These are phyloP conservation scores for Sclerotinia borealis DNA, from an alignment of 2,329 filamentous ascomycete species.

Conservation along the genomic window DNA sequence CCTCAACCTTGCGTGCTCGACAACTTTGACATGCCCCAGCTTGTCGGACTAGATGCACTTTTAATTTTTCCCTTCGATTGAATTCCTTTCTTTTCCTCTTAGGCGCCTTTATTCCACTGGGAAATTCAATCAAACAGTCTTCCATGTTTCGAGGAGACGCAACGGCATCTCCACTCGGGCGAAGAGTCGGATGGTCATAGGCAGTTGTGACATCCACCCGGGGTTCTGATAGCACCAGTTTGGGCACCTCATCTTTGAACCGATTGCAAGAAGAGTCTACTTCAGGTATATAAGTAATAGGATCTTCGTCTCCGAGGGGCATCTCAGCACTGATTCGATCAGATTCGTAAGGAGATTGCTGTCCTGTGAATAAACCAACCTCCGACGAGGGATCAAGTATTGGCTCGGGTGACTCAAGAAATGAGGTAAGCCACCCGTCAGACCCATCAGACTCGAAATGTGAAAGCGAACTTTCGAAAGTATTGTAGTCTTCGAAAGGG, in stretches of 20 bases:
- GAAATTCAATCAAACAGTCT: conserved; percentile 3
- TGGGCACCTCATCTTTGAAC: not conserved
- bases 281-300: not conserved
- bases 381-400: not conserved
- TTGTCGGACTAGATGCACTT: conserved; percentile 16
- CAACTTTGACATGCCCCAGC: conserved; percentile 17
- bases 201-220: not conserved
- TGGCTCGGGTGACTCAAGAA: not conserved
- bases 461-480: not conserved
- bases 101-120: not conserved
- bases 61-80: conserved; percentile 12
- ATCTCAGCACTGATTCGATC: too few species aligned
- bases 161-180: not conserved
- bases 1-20: conserved; percentile 17
- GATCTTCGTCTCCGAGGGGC: not conserved
- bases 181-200: not conserved
- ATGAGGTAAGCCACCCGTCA: conserved; percentile 1
- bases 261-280: not conserved
- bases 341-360: not conserved
- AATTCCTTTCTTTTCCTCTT: conserved; percentile 17
- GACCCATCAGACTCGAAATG: not conserved
- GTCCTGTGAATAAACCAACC: not conserved
- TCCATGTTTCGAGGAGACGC: not conserved
- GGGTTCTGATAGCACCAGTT: not conserved
- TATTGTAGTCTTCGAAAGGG: not conserved